Conservation (phyloP, 495 filamentous ascomycete genomes). For the Astrothelium macrocarpum region DNA sequence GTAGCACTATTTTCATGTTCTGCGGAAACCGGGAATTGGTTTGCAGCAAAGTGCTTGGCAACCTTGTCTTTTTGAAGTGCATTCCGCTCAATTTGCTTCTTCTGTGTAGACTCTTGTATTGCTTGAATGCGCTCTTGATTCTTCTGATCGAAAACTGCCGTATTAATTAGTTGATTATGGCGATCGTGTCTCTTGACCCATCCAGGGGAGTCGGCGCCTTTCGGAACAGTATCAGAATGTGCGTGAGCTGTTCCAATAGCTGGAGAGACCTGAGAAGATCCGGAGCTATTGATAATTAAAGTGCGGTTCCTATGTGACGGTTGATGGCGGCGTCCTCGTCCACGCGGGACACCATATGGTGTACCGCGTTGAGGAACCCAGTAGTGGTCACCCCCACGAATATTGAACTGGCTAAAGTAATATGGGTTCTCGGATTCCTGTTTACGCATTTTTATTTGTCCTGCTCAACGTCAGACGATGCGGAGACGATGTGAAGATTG, state of each 20-base stretch:
- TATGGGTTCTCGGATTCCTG: background rate
- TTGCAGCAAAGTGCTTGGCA: constrained; percentile 29
- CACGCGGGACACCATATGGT: constrained; percentile 18
- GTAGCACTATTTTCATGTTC: constrained; percentile 28
- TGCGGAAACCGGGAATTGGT: constrained; percentile 25
- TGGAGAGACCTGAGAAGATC: constrained; percentile 11
- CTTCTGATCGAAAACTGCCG: constrained; percentile 69
- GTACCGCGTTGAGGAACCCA: constrained; percentile 19
- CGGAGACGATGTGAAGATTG: constrained; percentile 13
- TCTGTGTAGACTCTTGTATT: constrained; percentile 58
- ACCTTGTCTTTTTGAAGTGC: constrained; percentile 24
- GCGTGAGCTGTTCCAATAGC: background rate
- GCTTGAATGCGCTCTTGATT: constrained; percentile 59
- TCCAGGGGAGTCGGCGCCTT: constrained; percentile 21
- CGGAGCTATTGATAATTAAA: constrained; percentile 57
- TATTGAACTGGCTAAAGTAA: background rate
- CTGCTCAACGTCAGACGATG: background rate
- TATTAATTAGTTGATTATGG: constrained; percentile 84
- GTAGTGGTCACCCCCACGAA: constrained; percentile 3
- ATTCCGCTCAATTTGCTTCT: constrained; percentile 32
- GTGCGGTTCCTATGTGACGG: constrained; percentile 56
- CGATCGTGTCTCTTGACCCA: constrained; percentile 78
- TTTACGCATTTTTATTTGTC: background rate
- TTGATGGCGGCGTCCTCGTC: constrained; percentile 6
- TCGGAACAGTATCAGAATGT: background rate